Evolutionary conservation across 2,329 filamentous ascomycete species (phyloP), one percentile per base, ranked within the genome.

Genomic region (Phyllosticta capitalensis): DNA sequence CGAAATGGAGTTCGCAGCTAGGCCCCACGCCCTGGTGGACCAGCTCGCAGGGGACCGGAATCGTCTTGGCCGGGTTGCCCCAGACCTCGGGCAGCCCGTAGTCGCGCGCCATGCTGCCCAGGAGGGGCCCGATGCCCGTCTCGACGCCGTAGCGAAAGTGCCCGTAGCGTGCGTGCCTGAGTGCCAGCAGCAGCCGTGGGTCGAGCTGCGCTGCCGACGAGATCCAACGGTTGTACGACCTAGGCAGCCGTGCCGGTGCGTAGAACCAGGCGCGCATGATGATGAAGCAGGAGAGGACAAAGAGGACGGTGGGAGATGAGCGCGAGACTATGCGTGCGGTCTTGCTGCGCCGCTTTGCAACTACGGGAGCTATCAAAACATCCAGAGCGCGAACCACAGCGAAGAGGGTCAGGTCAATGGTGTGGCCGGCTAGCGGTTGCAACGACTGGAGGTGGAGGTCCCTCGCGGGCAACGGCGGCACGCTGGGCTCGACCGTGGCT

Each of bases 191-290:
- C 24, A 95, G 81, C 6, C 90, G 87, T 14, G 74, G 67, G 69
- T 95, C 90, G 20, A 94, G 84, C 52, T 86, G 80, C 3, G 90
- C 90, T 3, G 87, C 88, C 21, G 86, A 84, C 49, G 81, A 83
- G 65, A 95, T 94, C 90, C 90, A 95, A 69, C 85, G 86, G 66
- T 85, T 86, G 75, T 95, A 95, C 49, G 85, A 80, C 26, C 76
- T 79, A 1, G 90, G 90, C 1, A 95, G 79, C 20, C 83, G 80
- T 38, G 83, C 78, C 0, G 90, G 89, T 9, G 78, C 71, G 74
- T 92, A 95, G 70, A 95, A 86, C 88, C 89, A 95, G 19, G 89
- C 82, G 87, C 89, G 92, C 90, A 95, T 95, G 65, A 95, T 86
- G 45, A 89, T 75, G 21, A 85, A 87, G 48, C 83, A 85, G 20